Evolutionary conservation across 345 rosid species (phyloP), one percentile per base, ranked within the genome.

Genomic region (Rhodomyrtus tomentosa): DNA sequence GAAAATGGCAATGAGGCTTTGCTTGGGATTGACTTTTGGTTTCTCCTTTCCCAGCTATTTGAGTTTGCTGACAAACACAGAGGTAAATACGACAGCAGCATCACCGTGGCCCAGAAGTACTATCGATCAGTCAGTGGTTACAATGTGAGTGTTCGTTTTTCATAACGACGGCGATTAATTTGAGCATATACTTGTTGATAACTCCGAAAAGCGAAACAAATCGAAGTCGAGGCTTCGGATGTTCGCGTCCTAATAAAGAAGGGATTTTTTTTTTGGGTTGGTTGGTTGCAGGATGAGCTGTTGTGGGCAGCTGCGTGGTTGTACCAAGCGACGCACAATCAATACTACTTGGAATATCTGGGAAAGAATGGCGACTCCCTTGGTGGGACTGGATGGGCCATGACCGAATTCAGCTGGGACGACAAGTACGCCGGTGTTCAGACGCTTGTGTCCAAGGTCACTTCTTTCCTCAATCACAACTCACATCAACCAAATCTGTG

Each of bases 261-360:
- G 81, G 81, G 51, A 18, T 83, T 45, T 21, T 32, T 12, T 13
- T 2, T 20, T 32, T 38, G 56, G 22, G 49, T n/a, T 20, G 45
- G 3, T 3, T 49, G 50, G 50, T 49, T 50, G 49, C 84, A 90
- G 92, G 92, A 90, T 76, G 92, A 90, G 58, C 32, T 89, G 79
- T 53, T 85, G 53, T 90, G 91, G 91, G 90, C 90, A 27, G 90
- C 90, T 8, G 92, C 90, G 6, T 87, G 91, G 92, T 24, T 89
- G 45, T 84, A 82, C 84, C 86, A 55, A 48, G 88, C 90, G 16
- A 86, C 87, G 0, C 56, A 87, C 84, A 82, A 82, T 59, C 53
- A 55, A 50, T 80, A 73, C 54, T 88, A 89, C 87, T 55, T 87
- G 81, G 79, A 73, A 11, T 90, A 90, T 72, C 84, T 89, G 8